phyloP scores from a whole-genome alignment of 768 basidiomycete species.

The Tulasnella sp. region DNA sequence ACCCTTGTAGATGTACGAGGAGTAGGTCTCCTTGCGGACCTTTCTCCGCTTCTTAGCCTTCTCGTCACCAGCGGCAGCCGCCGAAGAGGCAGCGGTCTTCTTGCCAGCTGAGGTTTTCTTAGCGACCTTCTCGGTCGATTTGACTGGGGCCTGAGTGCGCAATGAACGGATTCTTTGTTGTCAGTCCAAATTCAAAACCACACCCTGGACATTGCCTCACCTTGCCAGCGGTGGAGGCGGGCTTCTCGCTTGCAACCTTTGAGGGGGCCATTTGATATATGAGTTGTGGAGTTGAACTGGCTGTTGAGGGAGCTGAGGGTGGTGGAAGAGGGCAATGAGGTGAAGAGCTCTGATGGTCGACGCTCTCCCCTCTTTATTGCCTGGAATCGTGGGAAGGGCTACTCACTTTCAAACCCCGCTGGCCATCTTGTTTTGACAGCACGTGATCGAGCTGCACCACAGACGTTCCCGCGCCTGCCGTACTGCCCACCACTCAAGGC shows the following conservation, averaged over 20 bases:
- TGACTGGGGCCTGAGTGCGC: constrained; percentile 31
- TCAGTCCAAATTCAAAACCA: constrained; percentile 1
- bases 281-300: not conserved
- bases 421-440: not conserved
- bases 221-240: constrained; percentile 43
- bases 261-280: constrained; percentile 40
- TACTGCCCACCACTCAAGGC: not conserved
- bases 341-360: not conserved
- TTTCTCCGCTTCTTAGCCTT: constrained; percentile 90
- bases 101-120: constrained; percentile 43
- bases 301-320: not conserved
- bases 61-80: constrained; percentile 46
- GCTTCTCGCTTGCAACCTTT: constrained; percentile 49
- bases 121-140: constrained; percentile 44
- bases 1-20: constrained; percentile 94
- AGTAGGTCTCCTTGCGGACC: constrained; percentile 83
- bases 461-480: not conserved
- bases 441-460: not conserved
- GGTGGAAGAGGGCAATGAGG: not conserved
- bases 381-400: not conserved
- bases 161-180: not conserved
- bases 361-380: not conserved
- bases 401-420: not conserved
- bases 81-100: constrained; percentile 36
- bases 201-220: not conserved